Conservation (phyloP, 257 asterid species). For the Penstemon newberryi region DNA sequence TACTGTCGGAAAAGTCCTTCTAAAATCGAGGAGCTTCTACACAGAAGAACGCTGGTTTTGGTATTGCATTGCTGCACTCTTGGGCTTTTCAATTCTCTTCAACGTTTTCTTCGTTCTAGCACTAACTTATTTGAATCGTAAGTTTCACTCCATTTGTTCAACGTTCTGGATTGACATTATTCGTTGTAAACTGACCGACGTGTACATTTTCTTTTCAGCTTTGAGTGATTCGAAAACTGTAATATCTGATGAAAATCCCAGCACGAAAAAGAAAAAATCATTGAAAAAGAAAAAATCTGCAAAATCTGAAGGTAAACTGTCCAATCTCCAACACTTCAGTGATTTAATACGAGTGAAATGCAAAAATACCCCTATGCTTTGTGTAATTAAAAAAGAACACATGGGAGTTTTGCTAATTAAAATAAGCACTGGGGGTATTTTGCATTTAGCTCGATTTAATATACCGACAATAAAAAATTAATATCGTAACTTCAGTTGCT, state of each 20-base stretch:
- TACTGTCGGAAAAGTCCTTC: slow-evolving; percentile 59
- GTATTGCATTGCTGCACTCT: slow-evolving; percentile 46
- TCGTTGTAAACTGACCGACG: slow-evolving; percentile 13
- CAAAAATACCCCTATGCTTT: too few relatives aligned
- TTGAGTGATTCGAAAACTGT: slow-evolving; percentile 34
- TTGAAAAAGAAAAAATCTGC: slow-evolving; percentile 4
- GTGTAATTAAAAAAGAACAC: too few relatives aligned
- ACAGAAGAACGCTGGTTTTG: slow-evolving; percentile 47
- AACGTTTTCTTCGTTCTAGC: slow-evolving; percentile 44
- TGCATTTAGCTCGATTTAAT: too few relatives aligned
- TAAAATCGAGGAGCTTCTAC: slow-evolving; percentile 47
- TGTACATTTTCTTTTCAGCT: slow-evolving; percentile 33
- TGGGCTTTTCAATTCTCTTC: slow-evolving; percentile 52
- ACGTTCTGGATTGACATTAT: neutral
- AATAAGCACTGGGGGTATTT: too few relatives aligned
- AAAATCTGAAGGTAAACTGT: slow-evolving; percentile 31
- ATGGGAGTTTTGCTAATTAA: too few relatives aligned
- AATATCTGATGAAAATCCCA: slow-evolving; percentile 30
- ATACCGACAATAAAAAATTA: too few relatives aligned
- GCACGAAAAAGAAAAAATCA: slow-evolving; percentile 19
- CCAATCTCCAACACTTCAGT: neutral
- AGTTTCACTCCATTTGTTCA: neutral
- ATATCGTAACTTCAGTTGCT: slow-evolving; percentile 19
- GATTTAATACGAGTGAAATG: too few relatives aligned
- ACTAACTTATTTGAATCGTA: slow-evolving; percentile 55